Percentiles rank a stretch among this genome's conserved stretches.
phyloP scores from a whole-genome alignment of 2,329 filamentous ascomycete genomes.

The Drechslerella stenobrocha region DNA sequence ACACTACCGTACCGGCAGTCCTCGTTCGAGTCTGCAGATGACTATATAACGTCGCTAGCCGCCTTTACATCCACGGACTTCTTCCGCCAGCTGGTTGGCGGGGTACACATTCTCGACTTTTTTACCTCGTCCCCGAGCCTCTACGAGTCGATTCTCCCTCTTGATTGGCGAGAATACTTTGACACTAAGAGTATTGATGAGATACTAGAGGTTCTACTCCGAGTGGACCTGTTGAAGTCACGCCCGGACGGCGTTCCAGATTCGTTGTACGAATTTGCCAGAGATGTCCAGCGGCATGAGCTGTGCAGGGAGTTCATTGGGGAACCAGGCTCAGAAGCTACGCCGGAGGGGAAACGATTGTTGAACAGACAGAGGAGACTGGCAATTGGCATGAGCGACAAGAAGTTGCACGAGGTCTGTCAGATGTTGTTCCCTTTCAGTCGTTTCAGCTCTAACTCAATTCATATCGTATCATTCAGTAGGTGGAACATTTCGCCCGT shows the following conservation, averaged over 20 bases:
- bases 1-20: conserved; percentile 14
- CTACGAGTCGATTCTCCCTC: conserved; percentile 74
- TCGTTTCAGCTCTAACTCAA: conserved; percentile 5
- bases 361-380: conserved; percentile 74
- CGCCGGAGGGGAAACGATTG: conserved; percentile 34
- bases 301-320: conserved; percentile 48
- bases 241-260: conserved; percentile 62
- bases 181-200: conserved; percentile 70
- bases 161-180: conserved; percentile 81
- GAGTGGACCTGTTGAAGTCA: conserved; percentile 59
- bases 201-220: conserved; percentile 77
- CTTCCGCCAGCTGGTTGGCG: conserved; percentile 87
- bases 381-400: conserved; percentile 88
- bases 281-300: conserved; percentile 48
- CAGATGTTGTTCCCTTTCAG: background rate
- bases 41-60: conserved; percentile 77
- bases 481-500: conserved; percentile 71
- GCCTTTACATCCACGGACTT: conserved; percentile 72
- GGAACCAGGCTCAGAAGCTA: conserved; percentile 12
- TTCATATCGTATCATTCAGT: conserved; percentile 21
- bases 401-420: conserved; percentile 89
- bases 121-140: conserved; percentile 77
- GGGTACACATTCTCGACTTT: conserved; percentile 96
- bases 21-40: conserved; percentile 68
- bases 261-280: conserved; percentile 48